phyloP scores from a whole-genome alignment of 805 yeast species.

The Yamadazyma endophytica region DNA sequence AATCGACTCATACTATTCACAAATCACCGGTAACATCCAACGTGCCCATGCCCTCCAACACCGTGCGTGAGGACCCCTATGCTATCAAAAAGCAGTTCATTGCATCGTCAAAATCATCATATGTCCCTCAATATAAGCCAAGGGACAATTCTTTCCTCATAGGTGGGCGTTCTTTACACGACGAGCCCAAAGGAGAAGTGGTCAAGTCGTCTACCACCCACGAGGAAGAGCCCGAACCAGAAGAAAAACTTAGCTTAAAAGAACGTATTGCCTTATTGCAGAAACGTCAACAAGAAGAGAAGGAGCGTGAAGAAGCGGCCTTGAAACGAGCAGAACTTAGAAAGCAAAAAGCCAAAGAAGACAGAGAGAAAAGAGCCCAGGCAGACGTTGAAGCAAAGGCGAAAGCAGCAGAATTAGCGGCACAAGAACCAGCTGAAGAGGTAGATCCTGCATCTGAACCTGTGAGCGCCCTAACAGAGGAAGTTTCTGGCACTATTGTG shows the following conservation, averaged over 20 bases:
- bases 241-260: slow-evolving; percentile 68
- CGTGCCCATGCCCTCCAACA: slow-evolving; percentile 19
- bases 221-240: slow-evolving; percentile 36
- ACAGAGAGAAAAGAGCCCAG: slow-evolving; percentile 15
- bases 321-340: slow-evolving; percentile 48
- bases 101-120: slow-evolving; percentile 57
- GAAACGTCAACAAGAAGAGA: slow-evolving; percentile 75
- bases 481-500: slow-evolving; percentile 13
- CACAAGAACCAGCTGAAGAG: slow-evolving; percentile 11
- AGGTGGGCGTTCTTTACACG: slow-evolving; percentile 23
- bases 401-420: slow-evolving; percentile 8
- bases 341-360: slow-evolving; percentile 39
- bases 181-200: slow-evolving; percentile 18
- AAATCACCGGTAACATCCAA: slow-evolving; percentile 2
- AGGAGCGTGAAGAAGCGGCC: slow-evolving; percentile 63
- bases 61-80: slow-evolving; percentile 40
- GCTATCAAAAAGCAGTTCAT: slow-evolving; percentile 50
- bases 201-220: slow-evolving; percentile 19
- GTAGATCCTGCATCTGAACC: slow-evolving; percentile 10
- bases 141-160: slow-evolving; percentile 33
- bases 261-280: slow-evolving; percentile 85
- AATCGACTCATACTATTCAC: neutral
- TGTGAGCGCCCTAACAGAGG: too few relatives aligned
- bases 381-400: slow-evolving; percentile 10
- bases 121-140: slow-evolving; percentile 47